Evolutionary conservation across 2,329 filamentous ascomycete genomes (phyloP), one percentile per base, ranked within the genome.

Genomic region (Samsoniella hepiali): DNA sequence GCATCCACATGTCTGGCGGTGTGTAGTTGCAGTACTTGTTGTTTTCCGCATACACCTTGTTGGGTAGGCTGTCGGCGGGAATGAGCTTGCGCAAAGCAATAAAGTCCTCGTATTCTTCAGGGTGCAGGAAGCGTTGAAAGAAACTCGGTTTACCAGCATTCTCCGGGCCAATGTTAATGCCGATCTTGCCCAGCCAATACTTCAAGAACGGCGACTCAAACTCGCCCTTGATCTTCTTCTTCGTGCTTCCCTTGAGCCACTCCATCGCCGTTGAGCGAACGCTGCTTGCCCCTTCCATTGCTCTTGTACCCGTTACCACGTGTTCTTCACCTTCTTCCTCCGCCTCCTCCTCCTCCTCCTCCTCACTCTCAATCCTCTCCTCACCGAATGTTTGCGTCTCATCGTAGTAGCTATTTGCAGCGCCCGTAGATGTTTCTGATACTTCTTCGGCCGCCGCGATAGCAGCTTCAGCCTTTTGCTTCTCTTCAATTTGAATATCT

Each of bases 91-190:
- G 88, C 69, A 96, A 81, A 3, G 86, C 81, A 22, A 82, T 77
- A 72, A 95, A 96, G 76, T 91, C 86, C 67, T 85, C 81, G 73
- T 92, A 91, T 62, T 87, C 81, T 77, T 94, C 90, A 0, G 93
- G 93, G 69, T 90, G 89, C 64, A 96, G 77, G 79, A 90, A 96
- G 67, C 86, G 86, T 44, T 80, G 74, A 50, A 92, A 68, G 55
- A 90, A 73, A 65, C 84, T 84, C n/a, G 78, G 78, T 1, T 73
- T 69, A 31, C 67, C 68, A 1, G 69, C 65, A 5, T 74, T 69
- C 6, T 69, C 68, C 15, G 69, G 65, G 3, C 66, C 66, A 1
- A 71, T 63, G 50, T 72, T 72, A 29, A 73, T 65, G 15, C 70
- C 66, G 56, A 74, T 56, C 56, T 70, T 72, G 7, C 65, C 65